phyloP scores from a whole-genome alignment of 768 basidiomycete genomes.

The Termitomyces sp. region DNA sequence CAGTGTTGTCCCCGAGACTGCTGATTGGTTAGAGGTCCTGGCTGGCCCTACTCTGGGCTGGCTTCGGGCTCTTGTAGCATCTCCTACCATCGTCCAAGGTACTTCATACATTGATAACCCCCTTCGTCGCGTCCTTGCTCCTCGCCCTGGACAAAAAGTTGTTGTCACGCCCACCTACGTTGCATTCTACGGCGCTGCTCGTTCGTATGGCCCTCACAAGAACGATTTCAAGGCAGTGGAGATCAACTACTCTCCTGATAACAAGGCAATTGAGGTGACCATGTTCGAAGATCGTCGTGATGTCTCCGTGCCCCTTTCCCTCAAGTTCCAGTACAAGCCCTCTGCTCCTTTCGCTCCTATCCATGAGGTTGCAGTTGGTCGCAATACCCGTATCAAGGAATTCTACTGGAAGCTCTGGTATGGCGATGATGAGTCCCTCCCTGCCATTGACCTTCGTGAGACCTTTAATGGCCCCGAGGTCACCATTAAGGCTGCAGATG shows the following conservation, averaged over 20 bases:
- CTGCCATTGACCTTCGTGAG: conserved; percentile 74
- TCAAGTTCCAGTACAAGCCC: conserved; percentile 85
- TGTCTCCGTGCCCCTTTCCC: conserved; percentile 69
- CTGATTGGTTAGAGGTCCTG: conserved; percentile 79
- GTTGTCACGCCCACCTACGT: conserved; percentile 61
- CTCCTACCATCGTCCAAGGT: conserved; percentile 83
- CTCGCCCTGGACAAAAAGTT: conserved; percentile 75
- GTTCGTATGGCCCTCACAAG: conserved; percentile 73
- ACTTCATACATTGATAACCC: conserved; percentile 85
- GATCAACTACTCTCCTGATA: conserved; percentile 50
- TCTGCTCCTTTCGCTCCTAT: conserved; percentile 88
- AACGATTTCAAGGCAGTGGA: conserved; percentile 79
- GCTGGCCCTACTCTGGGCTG: conserved; percentile 81
- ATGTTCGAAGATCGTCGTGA: conserved; percentile 81
- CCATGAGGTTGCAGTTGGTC: conserved; percentile 78
- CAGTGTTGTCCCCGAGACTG: conserved; percentile 47
- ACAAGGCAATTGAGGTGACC: conserved; percentile 60
- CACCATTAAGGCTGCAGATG: conserved; percentile 64
- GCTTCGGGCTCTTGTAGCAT: conserved; percentile 81
- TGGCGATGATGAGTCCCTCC: conserved; percentile 75
- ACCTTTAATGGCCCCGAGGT: conserved; percentile 87
- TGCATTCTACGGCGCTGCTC: conserved; percentile 69
- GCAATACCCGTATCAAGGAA: conserved; percentile 89
- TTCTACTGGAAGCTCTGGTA: conserved; percentile 99
- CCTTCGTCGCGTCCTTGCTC: conserved; percentile 78